These are phyloP conservation scores for Salicornia ramosissima DNA, from an alignment of 148 eudicot genomes.

Conservation along the genomic window DNA sequence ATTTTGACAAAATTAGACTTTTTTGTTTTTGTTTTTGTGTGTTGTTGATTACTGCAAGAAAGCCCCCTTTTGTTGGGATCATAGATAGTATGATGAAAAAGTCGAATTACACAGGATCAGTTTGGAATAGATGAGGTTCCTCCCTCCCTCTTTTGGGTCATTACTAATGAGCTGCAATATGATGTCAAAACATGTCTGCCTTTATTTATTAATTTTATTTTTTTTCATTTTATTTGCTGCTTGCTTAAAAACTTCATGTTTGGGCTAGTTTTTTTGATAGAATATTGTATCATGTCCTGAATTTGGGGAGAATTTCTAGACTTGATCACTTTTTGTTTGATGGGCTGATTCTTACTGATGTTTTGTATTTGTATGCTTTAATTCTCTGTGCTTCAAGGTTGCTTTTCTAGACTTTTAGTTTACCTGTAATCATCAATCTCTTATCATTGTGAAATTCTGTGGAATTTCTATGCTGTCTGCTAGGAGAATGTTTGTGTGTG, in stretches of 20 bases:
- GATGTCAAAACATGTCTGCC: too few relatives aligned
- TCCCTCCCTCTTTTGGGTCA: too few relatives aligned
- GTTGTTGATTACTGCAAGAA: background rate
- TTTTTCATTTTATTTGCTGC: background rate
- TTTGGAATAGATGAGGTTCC: background rate
- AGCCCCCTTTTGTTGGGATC: background rate
- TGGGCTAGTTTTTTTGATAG: background rate
- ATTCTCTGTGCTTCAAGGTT: background rate
- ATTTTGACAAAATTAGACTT: background rate
- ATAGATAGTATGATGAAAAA: background rate
- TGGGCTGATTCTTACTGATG: background rate
- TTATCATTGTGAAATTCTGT: too few relatives aligned
- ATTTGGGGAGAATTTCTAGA: background rate
- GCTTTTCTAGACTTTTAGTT: background rate
- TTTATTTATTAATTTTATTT: background rate
- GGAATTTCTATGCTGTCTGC: too few relatives aligned
- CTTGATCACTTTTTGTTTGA: background rate
- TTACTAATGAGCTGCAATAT: too few relatives aligned
- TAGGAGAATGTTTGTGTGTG: too few relatives aligned
- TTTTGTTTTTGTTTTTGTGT: background rate
- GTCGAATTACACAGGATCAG: background rate
- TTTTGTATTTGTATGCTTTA: background rate
- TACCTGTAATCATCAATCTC: background rate
- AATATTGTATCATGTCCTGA: background rate
- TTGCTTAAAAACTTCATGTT: background rate